Percentiles rank a stretch among this genome's conserved stretches.
Evolutionary conservation across 2,329 filamentous ascomycete species (phyloP).

Genomic region (Alternaria ethzedia): DNA sequence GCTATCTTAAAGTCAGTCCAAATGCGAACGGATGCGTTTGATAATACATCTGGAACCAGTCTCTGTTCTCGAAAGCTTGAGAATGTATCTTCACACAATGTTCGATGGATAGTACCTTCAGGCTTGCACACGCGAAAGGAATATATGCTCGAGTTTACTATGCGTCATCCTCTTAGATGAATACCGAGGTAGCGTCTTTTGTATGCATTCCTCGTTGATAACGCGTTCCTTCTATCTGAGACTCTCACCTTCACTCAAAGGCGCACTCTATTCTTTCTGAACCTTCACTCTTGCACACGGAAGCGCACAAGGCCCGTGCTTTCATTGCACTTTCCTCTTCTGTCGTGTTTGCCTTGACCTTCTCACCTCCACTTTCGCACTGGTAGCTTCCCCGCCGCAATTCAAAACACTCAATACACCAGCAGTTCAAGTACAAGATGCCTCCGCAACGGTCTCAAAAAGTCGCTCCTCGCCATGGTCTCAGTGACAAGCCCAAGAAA

Average conservation of each 20-base stretch:
- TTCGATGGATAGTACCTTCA: background rate
- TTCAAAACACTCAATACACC: background rate
- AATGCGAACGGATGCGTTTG: background rate
- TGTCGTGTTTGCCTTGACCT: background rate
- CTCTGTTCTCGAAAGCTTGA: background rate
- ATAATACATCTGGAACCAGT: background rate
- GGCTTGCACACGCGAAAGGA: background rate
- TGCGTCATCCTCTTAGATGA: background rate
- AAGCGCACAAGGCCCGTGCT: background rate
- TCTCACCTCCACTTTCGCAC: background rate
- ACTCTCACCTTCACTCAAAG: background rate
- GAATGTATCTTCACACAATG: background rate
- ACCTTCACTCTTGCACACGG: background rate
- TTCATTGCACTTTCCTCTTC: background rate
- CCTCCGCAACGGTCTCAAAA: background rate
- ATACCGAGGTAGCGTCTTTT: too few species aligned
- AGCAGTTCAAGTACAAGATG: background rate
- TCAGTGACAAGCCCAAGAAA: background rate
- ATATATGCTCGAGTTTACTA: background rate
- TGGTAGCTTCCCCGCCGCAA: background rate
- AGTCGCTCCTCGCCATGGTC: background rate
- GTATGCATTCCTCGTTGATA: too few species aligned
- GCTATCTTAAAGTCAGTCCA: background rate
- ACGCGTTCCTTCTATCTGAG: background rate
- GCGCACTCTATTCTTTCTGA: too few species aligned